A percentile compares a stretch with the other conserved stretches of the same genome.
Evolutionary conservation across 352 stramenopile genomes (phyloP).

Genomic region (Globisporangium viniferum): DNA sequence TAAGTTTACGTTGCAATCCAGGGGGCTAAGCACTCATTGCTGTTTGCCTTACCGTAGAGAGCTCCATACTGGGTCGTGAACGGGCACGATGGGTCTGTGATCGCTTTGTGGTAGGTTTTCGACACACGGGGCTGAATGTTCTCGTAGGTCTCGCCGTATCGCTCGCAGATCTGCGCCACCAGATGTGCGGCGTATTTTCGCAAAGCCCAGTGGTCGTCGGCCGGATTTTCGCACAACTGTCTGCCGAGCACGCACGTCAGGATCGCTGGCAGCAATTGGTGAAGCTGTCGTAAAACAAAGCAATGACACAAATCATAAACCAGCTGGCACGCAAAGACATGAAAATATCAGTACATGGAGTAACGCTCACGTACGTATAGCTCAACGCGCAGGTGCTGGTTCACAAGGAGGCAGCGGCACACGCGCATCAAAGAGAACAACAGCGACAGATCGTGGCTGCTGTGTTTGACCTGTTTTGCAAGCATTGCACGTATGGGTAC

Average conservation of each 20-base stretch:
- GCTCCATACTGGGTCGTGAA: slow-evolving; percentile 92
- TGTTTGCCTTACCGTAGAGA: slow-evolving; percentile 66
- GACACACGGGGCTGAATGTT: slow-evolving; percentile 91
- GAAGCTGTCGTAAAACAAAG: slow-evolving; percentile 50
- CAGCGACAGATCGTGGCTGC: slow-evolving; percentile 70
- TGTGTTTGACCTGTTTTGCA: slow-evolving; percentile 63
- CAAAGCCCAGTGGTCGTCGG: slow-evolving; percentile 90
- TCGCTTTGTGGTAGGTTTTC: slow-evolving; percentile 88
- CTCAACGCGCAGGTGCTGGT: slow-evolving; percentile 91
- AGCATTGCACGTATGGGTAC: background rate
- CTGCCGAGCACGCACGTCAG: slow-evolving; percentile 91
- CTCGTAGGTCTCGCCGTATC: slow-evolving; percentile 89
- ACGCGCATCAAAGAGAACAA: slow-evolving; percentile 88
- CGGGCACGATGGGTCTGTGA: slow-evolving; percentile 67
- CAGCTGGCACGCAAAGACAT: background rate
- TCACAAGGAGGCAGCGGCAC: slow-evolving; percentile 86
- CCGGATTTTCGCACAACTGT: slow-evolving; percentile 82
- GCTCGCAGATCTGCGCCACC: slow-evolving; percentile 80
- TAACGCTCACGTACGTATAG: slow-evolving; percentile 69
- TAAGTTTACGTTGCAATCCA: background rate
- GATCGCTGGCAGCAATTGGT: slow-evolving; percentile 92
- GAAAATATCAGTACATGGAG: background rate
- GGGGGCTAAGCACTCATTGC: background rate
- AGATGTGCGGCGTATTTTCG: slow-evolving; percentile 82
- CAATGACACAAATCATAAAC: background rate